phyloP scores from a whole-genome alignment of 2,329 filamentous ascomycete species.

The Sphaerulina vaccinii region DNA sequence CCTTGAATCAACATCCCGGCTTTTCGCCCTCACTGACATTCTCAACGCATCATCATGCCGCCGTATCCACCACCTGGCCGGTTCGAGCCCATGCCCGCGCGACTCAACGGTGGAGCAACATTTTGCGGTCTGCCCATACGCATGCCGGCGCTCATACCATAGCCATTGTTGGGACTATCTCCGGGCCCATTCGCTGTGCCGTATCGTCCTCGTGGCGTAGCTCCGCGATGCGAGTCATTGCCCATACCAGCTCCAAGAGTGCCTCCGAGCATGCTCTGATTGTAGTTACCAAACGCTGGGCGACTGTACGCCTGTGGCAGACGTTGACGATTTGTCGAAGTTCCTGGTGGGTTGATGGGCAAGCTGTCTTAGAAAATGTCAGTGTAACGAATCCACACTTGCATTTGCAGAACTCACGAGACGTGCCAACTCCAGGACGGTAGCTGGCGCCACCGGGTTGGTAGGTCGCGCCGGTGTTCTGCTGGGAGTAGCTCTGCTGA shows the following conservation, averaged over 20 bases:
- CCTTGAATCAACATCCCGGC: not conserved
- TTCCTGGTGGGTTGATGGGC: not conserved
- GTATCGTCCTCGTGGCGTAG: constrained; percentile 8
- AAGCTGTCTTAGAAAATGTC: constrained; percentile 8
- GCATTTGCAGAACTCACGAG: constrained; percentile 9
- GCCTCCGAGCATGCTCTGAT: constrained; percentile 10
- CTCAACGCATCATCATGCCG: constrained; percentile 11
- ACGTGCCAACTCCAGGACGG: constrained; percentile 2
- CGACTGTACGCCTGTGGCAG: constrained; percentile 9
- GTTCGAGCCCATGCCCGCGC: constrained; percentile 4
- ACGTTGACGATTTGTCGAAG: constrained; percentile 10
- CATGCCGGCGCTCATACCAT: constrained; percentile 11
- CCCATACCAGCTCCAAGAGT: not conserved
- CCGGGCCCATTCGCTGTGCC: not conserved
- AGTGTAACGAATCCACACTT: not conserved
- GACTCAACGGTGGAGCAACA: not conserved
- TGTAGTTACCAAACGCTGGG: constrained; percentile 14
- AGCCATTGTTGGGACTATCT: not conserved
- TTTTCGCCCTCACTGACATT: not conserved
- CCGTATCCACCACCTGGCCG: constrained; percentile 4
- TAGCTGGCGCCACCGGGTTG: not conserved
- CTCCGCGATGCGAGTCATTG: not conserved
- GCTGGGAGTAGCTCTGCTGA: constrained; percentile 4
- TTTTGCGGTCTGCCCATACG: constrained; percentile 10
- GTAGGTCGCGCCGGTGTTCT: not conserved